A percentile compares a stretch with the other conserved stretches of the same genome.
Conservation (phyloP, 2,329 filamentous ascomycete species). For the Colletotrichum costaricense region DNA sequence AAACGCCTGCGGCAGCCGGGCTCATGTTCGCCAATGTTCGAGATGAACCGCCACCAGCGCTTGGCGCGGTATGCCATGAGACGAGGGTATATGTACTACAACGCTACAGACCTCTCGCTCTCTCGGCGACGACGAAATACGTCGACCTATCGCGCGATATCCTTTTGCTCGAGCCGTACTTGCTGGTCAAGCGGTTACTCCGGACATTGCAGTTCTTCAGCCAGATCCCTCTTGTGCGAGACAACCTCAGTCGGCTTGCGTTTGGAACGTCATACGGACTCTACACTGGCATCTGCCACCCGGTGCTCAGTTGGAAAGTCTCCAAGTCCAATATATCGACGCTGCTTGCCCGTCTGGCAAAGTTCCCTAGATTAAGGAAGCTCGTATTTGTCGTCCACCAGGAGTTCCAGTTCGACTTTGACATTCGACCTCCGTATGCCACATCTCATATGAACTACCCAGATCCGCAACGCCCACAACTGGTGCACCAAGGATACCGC, state of each 20-base stretch:
- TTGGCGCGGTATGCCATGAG: constrained; percentile 57
- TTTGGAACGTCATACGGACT: constrained; percentile 60
- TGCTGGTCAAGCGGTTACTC: constrained; percentile 58
- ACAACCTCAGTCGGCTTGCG: constrained; percentile 53
- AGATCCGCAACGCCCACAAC: constrained; percentile 45
- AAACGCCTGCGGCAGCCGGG: constrained; percentile 52
- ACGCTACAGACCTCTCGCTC: constrained; percentile 55
- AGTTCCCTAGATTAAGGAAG: constrained; percentile 52
- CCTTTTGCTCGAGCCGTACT: constrained; percentile 59
- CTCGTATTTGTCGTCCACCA: constrained; percentile 60
- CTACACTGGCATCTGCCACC: constrained; percentile 57
- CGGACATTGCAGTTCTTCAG: constrained; percentile 58
- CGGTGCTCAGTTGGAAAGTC: constrained; percentile 56
- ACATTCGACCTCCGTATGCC: constrained; percentile 43
- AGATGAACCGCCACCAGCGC: constrained; percentile 55
- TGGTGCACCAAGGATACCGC: constrained; percentile 58
- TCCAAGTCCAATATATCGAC: constrained; percentile 56
- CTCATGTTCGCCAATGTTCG: constrained; percentile 60
- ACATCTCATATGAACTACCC: constrained; percentile 24
- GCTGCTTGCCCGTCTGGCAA: constrained; percentile 53
- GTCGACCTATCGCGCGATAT: constrained; percentile 59
- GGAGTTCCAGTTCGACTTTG: constrained; percentile 58
- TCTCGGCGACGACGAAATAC: constrained; percentile 58
- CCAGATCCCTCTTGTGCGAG: constrained; percentile 56
- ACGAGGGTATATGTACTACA: constrained; percentile 54